phyloP scores from a whole-genome alignment of 495 filamentous ascomycete genomes.

The Neurospora sp. region DNA sequence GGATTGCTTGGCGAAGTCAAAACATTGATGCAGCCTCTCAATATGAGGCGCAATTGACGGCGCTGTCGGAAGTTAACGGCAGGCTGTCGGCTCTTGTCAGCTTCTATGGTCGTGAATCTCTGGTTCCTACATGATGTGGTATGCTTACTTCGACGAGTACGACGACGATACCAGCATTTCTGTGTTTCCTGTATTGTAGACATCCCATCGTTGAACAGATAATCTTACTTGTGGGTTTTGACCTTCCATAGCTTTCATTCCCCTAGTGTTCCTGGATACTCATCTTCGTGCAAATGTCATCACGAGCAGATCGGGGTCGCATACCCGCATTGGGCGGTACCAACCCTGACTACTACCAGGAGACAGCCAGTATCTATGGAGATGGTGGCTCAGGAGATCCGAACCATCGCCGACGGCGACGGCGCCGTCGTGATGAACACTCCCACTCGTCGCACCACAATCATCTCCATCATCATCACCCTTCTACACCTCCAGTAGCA shows the following conservation, averaged over 20 bases:
- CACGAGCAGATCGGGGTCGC: background rate
- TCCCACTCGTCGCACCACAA: background rate
- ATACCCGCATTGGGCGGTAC: slow-evolving; percentile 5
- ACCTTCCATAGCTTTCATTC: background rate
- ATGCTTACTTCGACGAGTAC: background rate
- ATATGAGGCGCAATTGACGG: background rate
- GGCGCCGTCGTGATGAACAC: background rate
- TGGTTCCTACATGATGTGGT: background rate
- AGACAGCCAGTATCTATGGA: slow-evolving; percentile 8
- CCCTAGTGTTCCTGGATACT: background rate
- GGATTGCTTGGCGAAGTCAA: background rate
- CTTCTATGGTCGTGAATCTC: background rate
- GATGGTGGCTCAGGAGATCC: background rate
- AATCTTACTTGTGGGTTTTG: background rate
- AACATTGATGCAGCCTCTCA: background rate
- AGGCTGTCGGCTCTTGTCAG: background rate
- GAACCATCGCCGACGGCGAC: background rate
- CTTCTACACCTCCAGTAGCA: background rate
- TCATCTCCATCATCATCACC: slow-evolving; percentile 1
- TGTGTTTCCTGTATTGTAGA: background rate
- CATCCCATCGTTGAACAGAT: background rate
- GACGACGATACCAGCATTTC: background rate
- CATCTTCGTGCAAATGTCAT: background rate
- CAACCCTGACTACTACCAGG: slow-evolving; percentile 11
- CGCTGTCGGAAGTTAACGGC: background rate